Evolutionary conservation across 2,329 filamentous ascomycete genomes (phyloP), one percentile per base, ranked within the genome.

Genomic region (Pyrenochaeta sp.): DNA sequence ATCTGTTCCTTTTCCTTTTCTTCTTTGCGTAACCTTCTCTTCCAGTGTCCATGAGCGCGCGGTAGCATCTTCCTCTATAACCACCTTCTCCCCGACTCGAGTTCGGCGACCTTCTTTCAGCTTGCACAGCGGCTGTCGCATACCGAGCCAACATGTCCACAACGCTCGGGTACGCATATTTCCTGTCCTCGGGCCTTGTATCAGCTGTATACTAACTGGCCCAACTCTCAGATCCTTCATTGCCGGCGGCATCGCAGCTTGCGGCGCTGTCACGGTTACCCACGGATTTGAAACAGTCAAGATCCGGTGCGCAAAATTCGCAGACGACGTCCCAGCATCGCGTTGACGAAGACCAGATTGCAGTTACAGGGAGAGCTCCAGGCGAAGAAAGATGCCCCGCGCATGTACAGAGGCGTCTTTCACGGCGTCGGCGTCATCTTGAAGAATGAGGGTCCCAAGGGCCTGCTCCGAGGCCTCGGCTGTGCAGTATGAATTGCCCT

Each of bases 201-300:
- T 27, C 20, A 4, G 1, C 2, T 13, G 14, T 32, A 23, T 29
- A 28, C 37, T 51, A 23, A 52, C 43, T 32, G 18, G 24, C 19
- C 6, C n/a, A 3, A 7, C 15, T 8, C 14, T 6, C 38, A 84
- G 92, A 58, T 90, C 91, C 51, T 99, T 99, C 79, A 85, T 97
- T 65, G 93, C 94, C 44, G 94, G 94, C 70, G 94, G 94, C 69
- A 89, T 99, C 68, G 94, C 94, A 68, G 94, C 94, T 56, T 97
- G 93, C 76, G 94, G 94, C 68, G 94, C 94, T 55, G 94, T 99
- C 44, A 97, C 93, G 27, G 92, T 95, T 56, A 97, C 94, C 36
- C 94, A 99, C 74, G 92, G 92, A 44, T 97, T 97, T 77, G 94
- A 99, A 76, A 97, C 93, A 9, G 91, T 99, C 71, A 99, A 99